Conservation (phyloP, 495 filamentous ascomycete genomes). For the Penicillium verhagenii region DNA sequence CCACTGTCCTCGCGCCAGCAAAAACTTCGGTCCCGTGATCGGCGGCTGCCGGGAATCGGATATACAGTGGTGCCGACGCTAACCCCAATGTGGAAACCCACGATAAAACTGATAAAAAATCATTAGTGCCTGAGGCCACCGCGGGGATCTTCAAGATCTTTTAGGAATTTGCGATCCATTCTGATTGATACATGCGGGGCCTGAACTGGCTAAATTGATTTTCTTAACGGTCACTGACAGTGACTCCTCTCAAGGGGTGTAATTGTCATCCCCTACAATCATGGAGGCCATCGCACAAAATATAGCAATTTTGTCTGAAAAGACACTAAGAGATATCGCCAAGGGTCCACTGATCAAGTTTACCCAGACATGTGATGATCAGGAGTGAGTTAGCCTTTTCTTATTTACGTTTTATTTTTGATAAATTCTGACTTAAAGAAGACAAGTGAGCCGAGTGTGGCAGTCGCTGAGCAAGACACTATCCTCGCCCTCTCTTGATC, state of each 20-base stretch:
- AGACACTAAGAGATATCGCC: constrained; percentile 36
- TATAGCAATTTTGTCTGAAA: constrained; percentile 40
- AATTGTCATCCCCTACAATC: constrained; percentile 11
- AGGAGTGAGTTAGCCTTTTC: constrained; percentile 21
- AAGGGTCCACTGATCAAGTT: constrained; percentile 43
- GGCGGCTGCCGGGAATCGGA: constrained; percentile 14
- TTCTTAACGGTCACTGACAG: constrained; percentile 20
- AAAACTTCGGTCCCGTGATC: constrained; percentile 48
- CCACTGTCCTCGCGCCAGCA: constrained; percentile 33
- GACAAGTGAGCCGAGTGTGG: constrained; percentile 40
- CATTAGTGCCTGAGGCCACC: constrained; percentile 21
- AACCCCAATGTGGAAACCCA: constrained; percentile 24
- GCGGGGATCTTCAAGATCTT: constrained; percentile 25
- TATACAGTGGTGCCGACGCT: constrained; percentile 27
- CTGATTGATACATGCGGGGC: not conserved
- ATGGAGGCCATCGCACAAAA: constrained; percentile 39
- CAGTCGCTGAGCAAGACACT: constrained; percentile 38
- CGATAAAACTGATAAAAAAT: constrained; percentile 25
- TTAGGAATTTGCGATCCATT: constrained; percentile 3
- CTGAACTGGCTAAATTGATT: constrained; percentile 5
- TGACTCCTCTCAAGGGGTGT: constrained; percentile 17
- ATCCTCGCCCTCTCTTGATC: constrained; percentile 37
- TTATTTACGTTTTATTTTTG: not conserved
- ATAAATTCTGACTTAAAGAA: constrained; percentile 12
- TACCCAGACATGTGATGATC: constrained; percentile 32